phyloP scores from a whole-genome alignment of 768 basidiomycete genomes.

The Melanogaster broomeanus region DNA sequence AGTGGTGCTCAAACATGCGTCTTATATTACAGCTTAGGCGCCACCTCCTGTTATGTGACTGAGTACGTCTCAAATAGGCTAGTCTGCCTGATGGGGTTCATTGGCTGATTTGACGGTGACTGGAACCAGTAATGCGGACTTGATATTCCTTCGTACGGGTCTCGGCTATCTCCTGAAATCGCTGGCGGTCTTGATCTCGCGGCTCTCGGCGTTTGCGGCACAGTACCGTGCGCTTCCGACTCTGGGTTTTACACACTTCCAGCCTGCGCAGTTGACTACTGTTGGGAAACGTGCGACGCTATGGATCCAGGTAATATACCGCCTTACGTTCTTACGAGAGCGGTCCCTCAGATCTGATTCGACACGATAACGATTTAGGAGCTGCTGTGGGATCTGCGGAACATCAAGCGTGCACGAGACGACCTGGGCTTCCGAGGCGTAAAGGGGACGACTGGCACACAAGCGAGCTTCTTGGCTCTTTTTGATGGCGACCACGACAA shows the following conservation, averaged over 20 bases:
- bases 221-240: conserved; percentile 89
- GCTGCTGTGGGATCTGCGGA: conserved; percentile 93
- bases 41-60: conserved; percentile 98
- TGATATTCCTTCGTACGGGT: conserved; percentile 92
- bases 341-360: background rate
- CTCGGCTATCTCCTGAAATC: conserved; percentile 84
- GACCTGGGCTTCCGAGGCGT: conserved; percentile 98
- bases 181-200: conserved; percentile 87
- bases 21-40: conserved; percentile 66
- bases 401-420: conserved; percentile 84
- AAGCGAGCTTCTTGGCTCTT: conserved; percentile 91
- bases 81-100: conserved; percentile 3
- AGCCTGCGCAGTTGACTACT: conserved; percentile 97
- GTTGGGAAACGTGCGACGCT: conserved; percentile 96
- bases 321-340: background rate
- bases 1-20: conserved; percentile 10
- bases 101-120: conserved; percentile 10
- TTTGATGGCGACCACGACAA: conserved; percentile 97
- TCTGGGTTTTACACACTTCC: conserved; percentile 98
- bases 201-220: conserved; percentile 81
- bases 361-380: conserved; percentile 50
- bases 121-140: conserved; percentile 83
- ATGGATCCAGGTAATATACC: conserved; percentile 80
- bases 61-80: conserved; percentile 69
- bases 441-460: conserved; percentile 99